Evolutionary conservation across 768 basidiomycete genomes (phyloP).

Genomic region (Chalciporus piperatus): DNA sequence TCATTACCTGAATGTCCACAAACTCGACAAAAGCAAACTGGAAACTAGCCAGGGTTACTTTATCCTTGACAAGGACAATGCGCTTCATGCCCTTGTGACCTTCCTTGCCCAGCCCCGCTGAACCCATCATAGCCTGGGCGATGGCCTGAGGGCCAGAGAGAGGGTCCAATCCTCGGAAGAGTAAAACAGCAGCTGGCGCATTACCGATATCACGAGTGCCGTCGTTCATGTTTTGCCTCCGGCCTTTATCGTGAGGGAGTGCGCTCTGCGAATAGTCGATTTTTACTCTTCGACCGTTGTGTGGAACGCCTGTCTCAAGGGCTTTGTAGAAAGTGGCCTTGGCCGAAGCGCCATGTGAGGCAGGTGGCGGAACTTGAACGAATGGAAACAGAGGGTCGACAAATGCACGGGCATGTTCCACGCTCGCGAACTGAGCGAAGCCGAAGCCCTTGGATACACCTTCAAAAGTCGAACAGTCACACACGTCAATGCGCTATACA

Average conservation of each 20-base stretch:
- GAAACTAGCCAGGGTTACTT: slow-evolving; percentile 82
- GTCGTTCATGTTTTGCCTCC: slow-evolving; percentile 76
- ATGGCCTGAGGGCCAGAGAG: slow-evolving; percentile 88
- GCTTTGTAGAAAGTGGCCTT: slow-evolving; percentile 71
- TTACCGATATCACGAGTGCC: slow-evolving; percentile 96
- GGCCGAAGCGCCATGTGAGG: slow-evolving; percentile 81
- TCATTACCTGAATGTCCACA: slow-evolving; percentile 69
- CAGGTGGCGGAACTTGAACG: slow-evolving; percentile 88
- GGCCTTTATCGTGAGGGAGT: slow-evolving; percentile 63
- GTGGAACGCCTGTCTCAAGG: slow-evolving; percentile 64
- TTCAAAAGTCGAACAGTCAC: slow-evolving; percentile 67
- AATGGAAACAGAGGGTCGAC: slow-evolving; percentile 90
- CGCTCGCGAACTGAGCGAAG: slow-evolving; percentile 88
- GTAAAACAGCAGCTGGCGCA: slow-evolving; percentile 72
- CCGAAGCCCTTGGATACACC: slow-evolving; percentile 95
- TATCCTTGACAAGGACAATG: slow-evolving; percentile 87
- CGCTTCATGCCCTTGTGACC: slow-evolving; percentile 86
- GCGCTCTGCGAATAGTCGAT: slow-evolving; percentile 94
- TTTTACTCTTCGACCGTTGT: slow-evolving; percentile 84
- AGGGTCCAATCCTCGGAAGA: slow-evolving; percentile 89
- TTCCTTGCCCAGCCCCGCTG: slow-evolving; percentile 72
- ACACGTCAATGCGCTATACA: slow-evolving; percentile 72
- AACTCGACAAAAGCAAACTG: slow-evolving; percentile 96
- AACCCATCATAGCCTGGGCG: slow-evolving; percentile 75
- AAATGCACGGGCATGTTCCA: slow-evolving; percentile 87